A percentile compares a stretch with the other conserved stretches of the same genome.
These are phyloP conservation scores for Peronospora destructor DNA, from an alignment of 352 stramenopile species.

Conservation along the genomic window DNA sequence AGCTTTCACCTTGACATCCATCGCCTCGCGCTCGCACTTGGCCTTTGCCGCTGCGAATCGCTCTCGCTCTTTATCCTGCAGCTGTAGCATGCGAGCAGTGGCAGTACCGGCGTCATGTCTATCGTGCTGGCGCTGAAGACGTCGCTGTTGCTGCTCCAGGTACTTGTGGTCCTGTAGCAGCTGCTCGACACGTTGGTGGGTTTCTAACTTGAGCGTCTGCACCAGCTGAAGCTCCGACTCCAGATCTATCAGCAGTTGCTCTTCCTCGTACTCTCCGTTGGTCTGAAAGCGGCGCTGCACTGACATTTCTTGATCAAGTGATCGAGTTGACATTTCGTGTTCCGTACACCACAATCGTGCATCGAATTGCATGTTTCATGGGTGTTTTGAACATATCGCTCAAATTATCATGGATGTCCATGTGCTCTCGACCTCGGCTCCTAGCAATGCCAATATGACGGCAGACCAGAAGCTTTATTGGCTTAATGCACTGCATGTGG, in stretches of 20 bases:
- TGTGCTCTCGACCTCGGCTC: conserved; percentile 1
- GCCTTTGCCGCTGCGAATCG: conserved; percentile 22
- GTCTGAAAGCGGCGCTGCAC: conserved; percentile 19
- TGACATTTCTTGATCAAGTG: neutral
- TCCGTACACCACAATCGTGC: neutral
- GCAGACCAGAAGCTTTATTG: conserved; percentile 31
- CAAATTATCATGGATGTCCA: conserved; percentile 9
- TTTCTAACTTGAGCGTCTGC: conserved; percentile 36
- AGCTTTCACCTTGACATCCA: conserved; percentile 21
- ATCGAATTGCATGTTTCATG: no score
- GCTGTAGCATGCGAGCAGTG: conserved; percentile 50
- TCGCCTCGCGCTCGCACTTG: conserved; percentile 23
- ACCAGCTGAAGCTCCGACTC: conserved; percentile 44
- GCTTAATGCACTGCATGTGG: conserved; percentile 51
- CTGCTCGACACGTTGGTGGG: conserved; percentile 31
- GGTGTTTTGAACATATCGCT: neutral
- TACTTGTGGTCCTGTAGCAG: conserved; percentile 38
- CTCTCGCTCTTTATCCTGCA: conserved; percentile 52
- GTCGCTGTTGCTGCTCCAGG: conserved; percentile 36
- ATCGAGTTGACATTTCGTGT: neutral
- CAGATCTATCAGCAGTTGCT: conserved; percentile 35
- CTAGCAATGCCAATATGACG: conserved; percentile 18
- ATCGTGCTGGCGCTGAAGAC: conserved; percentile 28
- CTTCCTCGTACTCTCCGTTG: conserved; percentile 30
- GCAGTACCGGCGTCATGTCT: conserved; percentile 25